Evolutionary conservation across 1,284 basidiomycete species (phyloP), one percentile per base, ranked within the genome.

Genomic region (Ganoderma leucocontextum): DNA sequence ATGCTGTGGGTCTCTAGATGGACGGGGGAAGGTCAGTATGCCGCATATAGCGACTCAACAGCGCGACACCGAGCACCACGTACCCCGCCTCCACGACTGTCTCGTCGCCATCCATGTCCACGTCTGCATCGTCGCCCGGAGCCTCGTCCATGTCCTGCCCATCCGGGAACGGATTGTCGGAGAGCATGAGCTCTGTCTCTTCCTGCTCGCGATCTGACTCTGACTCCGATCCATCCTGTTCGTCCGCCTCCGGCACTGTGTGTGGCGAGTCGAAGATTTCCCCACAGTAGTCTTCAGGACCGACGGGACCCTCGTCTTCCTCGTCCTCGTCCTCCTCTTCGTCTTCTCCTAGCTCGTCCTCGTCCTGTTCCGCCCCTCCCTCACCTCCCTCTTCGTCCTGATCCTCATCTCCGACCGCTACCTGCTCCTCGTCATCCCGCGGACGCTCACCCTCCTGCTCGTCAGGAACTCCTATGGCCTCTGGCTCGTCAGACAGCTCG

Each of bases 211-310:
- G 55, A 0, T 63, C 61, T 12, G 60, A 60, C 15, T 57, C 65
- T 6, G 52, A 41, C 15, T 22, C 19, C 7, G 47, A 53, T n/a
- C 3, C 33, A 12, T 61, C 38, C 8, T 53, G 59, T 1, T 8
- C 52, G 17, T 63, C 47, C 4, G 15, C 38, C 15, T 53, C 63
- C 5, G 5, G 44, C 29, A 61, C 47, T 4, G 15, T 52, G 17
- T 47, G 36, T 0, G 64, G 52, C 19, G 57, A 19, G 4, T 62
- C 65, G 47, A 71, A 70, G 39, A 72, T 69, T 39, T 73, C 70
- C 13, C 67, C 66, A 7, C 38, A 38, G 58, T 72, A 68, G 35
- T 72, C 74, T 4, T 72, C 71, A 1, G 66, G 63, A 5, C 65
- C 69, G 7, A 63, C 52, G 35, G 65, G 63, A 6, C 47, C 64